Conservation (phyloP, 176 grass and related monocot species). For the Hyparrhenia diplandra region DNA sequence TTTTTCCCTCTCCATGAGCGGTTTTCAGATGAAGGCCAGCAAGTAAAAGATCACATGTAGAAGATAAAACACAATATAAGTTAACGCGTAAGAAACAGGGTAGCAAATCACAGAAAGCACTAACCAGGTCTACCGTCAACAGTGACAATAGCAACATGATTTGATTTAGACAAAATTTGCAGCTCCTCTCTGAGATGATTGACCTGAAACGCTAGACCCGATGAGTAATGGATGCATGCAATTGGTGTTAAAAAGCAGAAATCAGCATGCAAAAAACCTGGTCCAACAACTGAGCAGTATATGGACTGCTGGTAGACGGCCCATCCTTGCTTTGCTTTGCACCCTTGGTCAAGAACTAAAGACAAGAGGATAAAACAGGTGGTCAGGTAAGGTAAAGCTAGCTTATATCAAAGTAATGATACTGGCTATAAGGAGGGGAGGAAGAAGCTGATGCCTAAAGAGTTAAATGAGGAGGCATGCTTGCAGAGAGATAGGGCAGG, state of each 20-base stretch:
- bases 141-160: conserved; percentile 46
- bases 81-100: neutral
- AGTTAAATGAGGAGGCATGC: neutral
- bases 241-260: neutral
- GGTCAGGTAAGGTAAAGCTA: neutral
- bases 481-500: neutral
- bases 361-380: neutral
- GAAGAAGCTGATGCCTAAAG: neutral
- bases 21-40: neutral
- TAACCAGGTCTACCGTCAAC: conserved; percentile 50
- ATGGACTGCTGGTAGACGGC: conserved; percentile 10
- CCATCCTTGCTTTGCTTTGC: conserved; percentile 36
- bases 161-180: conserved; percentile 26
- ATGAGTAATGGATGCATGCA: neutral
- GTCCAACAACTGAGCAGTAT: conserved; percentile 33
- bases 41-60: neutral
- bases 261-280: conserved; percentile 21
- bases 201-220: conserved; percentile 30
- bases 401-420: neutral
- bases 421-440: neutral
- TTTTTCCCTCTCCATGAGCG: neutral
- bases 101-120: neutral
- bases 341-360: conserved; percentile 36
- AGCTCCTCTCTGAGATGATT: conserved; percentile 60
- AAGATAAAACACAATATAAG: neutral